Base-by-base conservation (phyloP, 371 early-diverging fungal genomes). In the Mucor sp. region DNA sequence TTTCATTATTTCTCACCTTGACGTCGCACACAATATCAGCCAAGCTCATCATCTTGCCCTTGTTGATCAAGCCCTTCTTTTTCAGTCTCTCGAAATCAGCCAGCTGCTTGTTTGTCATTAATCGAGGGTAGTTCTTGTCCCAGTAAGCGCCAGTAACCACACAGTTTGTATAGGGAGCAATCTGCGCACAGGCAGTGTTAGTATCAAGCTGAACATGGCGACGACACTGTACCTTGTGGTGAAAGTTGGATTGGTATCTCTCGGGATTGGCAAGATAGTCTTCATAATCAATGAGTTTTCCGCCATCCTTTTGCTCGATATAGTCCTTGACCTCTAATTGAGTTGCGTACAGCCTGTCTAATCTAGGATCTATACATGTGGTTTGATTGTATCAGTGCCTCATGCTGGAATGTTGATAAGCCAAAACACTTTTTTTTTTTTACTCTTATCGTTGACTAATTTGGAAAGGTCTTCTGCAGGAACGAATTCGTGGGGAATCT, bases 11-110 rank as follows among this genome's bases (percentile, higher is more conserved):
- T n/a, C 78, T 68, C 82, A 93, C 96, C 70, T 87, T 86, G 50
- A 98, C 91, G 68, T 99, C 99, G 71, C 98, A 97, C 37, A 95
- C 94, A 41, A 99, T 93, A 72, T 99, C 99, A 9, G 95, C 94
- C 50, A 99, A 75, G 30, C 90, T 84, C 69, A 97, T 85, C 89
- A 98, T 85, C 58, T 93, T 81, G 47, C 90, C 83, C 48, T 84
- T 84, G 30, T 85, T 76, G 37, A 84, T 71, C n/a, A 50, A 19
- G 1, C 81, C 81, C 19, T 71, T 43, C 21, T 88, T 73, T n/a
- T 84, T 85, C 39, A 80, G 62, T 72, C 79, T 65, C 73, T 90
- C 89, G 58, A 97, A 79, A n/a, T 86, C 68, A 14, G 74, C 68
- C 23, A 93, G 75, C 62, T 98, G 96, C 48, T 86, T 82, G 21